Conservation (phyloP, 352 stramenopile genomes). For the Phytopythium sindhum region DNA sequence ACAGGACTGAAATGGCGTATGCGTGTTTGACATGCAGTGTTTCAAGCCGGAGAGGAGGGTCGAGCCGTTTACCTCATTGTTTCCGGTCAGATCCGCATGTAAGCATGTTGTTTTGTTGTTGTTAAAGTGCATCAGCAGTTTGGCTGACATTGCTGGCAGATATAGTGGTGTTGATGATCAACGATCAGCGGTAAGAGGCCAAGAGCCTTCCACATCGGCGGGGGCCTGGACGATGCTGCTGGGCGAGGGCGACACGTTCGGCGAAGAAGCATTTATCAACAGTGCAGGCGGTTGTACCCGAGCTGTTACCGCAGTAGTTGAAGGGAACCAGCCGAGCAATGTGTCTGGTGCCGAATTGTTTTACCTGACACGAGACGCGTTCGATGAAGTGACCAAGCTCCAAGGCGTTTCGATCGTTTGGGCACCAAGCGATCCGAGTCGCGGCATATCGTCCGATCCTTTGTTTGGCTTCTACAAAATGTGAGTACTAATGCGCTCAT, state of each 20-base stretch:
- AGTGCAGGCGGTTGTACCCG: conserved; percentile 12
- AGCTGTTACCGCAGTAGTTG: conserved; percentile 20
- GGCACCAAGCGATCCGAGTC: background rate
- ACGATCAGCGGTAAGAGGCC: background rate
- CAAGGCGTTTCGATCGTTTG: background rate
- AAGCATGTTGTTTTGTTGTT: background rate
- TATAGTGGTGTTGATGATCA: background rate
- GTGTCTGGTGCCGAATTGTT: conserved; percentile 13
- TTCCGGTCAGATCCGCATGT: conserved; percentile 14
- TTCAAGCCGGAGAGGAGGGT: conserved; percentile 9
- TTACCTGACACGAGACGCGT: conserved; percentile 20
- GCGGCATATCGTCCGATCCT: background rate
- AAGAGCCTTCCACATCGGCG: background rate
- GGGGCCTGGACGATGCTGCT: conserved; percentile 20
- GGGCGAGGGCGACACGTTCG: conserved; percentile 37
- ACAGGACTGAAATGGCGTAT: background rate
- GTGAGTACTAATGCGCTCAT: background rate
- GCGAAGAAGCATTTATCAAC: conserved; percentile 29
- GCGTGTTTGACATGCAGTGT: conserved; percentile 5
- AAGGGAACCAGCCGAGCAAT: background rate
- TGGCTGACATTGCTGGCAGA: background rate
- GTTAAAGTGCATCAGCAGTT: background rate
- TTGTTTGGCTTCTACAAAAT: conserved; percentile 6
- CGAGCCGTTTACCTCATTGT: conserved; percentile 10
- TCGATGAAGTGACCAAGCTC: conserved; percentile 2